phyloP scores from a whole-genome alignment of 805 yeast species.

The Candida multigemmis region DNA sequence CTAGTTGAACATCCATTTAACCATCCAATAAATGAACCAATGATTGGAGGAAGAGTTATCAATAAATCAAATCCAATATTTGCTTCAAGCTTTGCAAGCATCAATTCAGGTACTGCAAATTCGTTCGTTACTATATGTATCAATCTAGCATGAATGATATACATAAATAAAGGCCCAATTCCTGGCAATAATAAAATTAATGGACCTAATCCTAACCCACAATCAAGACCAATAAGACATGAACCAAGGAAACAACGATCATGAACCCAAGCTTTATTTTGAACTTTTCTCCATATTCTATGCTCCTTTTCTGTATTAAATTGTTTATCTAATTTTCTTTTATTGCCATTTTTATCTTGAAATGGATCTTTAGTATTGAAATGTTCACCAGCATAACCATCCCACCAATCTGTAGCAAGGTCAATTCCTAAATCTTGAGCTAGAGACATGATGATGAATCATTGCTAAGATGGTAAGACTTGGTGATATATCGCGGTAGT shows the following conservation, averaged over 20 bases:
- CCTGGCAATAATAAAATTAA: constrained; percentile 64
- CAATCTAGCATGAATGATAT: constrained; percentile 64
- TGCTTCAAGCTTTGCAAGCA: constrained; percentile 64
- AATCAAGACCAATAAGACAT: constrained; percentile 51
- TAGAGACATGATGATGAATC: no score
- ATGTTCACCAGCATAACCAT: constrained; percentile 59
- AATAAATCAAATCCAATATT: constrained; percentile 69
- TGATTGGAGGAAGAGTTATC: constrained; percentile 68
- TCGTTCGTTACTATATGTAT: constrained; percentile 50
- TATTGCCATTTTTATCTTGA: constrained; percentile 48
- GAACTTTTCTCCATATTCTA: constrained; percentile 65
- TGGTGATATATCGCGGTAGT: no score
- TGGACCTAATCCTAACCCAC: constrained; percentile 77
- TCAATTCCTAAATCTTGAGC: no score
- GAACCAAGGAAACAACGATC: constrained; percentile 81
- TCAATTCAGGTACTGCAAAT: constrained; percentile 46
- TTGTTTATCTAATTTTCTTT: constrained; percentile 52
- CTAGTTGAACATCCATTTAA: constrained; percentile 79
- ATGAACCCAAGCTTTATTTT: constrained; percentile 75
- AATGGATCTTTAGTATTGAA: constrained; percentile 61
- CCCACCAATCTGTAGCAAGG: constrained; percentile 46
- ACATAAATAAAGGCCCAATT: constrained; percentile 81
- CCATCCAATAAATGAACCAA: constrained; percentile 77
- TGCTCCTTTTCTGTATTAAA: constrained; percentile 44
- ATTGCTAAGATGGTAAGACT: no score